A percentile compares a stretch with the other conserved stretches of the same genome.
Evolutionary conservation across 805 yeast genomes (phyloP).

Genomic region (Kodamaea restingae): DNA sequence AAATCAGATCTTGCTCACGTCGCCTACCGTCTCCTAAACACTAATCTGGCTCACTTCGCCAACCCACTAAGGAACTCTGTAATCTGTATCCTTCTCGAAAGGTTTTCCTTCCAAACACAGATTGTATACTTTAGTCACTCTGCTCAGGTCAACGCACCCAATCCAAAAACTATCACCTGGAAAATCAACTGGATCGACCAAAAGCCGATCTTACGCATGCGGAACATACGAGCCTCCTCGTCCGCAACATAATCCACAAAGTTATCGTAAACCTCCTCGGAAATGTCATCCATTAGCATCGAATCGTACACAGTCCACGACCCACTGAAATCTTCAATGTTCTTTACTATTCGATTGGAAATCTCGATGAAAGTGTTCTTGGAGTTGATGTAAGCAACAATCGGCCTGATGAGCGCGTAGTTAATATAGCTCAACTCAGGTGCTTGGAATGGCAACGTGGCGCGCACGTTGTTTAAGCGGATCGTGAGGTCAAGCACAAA

Average conservation of each 20-base stretch:
- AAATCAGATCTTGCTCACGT: no score
- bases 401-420: slow-evolving; percentile 88
- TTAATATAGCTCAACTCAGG: slow-evolving; percentile 88
- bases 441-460: slow-evolving; percentile 82
- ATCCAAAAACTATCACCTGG: slow-evolving; percentile 76
- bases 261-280: slow-evolving; percentile 85
- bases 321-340: slow-evolving; percentile 82
- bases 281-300: slow-evolving; percentile 83
- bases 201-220: slow-evolving; percentile 82
- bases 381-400: slow-evolving; percentile 91
- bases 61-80: no score
- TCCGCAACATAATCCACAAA: slow-evolving; percentile 86
- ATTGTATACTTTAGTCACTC: no score
- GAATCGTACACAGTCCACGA: slow-evolving; percentile 96
- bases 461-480: slow-evolving; percentile 79
- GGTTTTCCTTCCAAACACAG: no score
- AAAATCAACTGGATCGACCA: slow-evolving; percentile 87
- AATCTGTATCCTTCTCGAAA: no score
- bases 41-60: no score
- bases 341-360: slow-evolving; percentile 74
- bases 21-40: no score
- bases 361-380: slow-evolving; percentile 87
- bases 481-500: slow-evolving; percentile 78
- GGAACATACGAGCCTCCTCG: slow-evolving; percentile 66
- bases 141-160: slow-evolving; percentile 53